These are phyloP conservation scores for Citrullus colocynthis DNA, from an alignment of 306 rosid genomes.

Conservation along the genomic window DNA sequence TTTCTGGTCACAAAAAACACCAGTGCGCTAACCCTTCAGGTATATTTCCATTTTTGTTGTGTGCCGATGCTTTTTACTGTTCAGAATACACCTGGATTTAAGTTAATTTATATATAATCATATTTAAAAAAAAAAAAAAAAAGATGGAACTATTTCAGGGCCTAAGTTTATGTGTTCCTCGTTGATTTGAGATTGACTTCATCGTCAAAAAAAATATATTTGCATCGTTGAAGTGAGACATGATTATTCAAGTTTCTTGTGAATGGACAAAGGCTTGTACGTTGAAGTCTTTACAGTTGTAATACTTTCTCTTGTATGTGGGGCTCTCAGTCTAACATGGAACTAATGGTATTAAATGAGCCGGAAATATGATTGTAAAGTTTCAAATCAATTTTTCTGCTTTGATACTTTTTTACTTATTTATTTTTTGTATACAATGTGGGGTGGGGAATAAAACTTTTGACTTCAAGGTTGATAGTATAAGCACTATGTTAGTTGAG, in stretches of 20 bases:
- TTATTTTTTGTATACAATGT: no score
- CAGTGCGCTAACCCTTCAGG: slow-evolving; percentile 18
- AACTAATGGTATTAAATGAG: not conserved
- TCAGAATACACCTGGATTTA: not conserved
- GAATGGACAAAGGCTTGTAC: not conserved
- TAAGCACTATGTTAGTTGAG: no score
- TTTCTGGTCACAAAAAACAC: slow-evolving; percentile 18
- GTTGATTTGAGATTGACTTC: not conserved
- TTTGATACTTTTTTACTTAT: not conserved
- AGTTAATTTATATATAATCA: not conserved
- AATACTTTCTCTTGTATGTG: not conserved
- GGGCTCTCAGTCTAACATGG: not conserved
- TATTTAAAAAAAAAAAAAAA: not conserved
- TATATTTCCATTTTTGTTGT: slow-evolving; percentile 5
- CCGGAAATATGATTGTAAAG: not conserved
- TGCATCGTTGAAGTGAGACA: not conserved
- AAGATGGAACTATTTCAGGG: not conserved
- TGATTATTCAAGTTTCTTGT: not conserved
- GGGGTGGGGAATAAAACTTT: no score
- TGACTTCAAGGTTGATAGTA: no score
- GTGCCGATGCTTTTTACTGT: not conserved
- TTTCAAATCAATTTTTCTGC: not conserved
- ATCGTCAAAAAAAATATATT: not conserved
- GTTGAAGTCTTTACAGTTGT: not conserved
- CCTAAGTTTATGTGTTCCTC: not conserved